phyloP scores from a whole-genome alignment of 2,329 filamentous ascomycete species.

The Colletotrichum sp. region DNA sequence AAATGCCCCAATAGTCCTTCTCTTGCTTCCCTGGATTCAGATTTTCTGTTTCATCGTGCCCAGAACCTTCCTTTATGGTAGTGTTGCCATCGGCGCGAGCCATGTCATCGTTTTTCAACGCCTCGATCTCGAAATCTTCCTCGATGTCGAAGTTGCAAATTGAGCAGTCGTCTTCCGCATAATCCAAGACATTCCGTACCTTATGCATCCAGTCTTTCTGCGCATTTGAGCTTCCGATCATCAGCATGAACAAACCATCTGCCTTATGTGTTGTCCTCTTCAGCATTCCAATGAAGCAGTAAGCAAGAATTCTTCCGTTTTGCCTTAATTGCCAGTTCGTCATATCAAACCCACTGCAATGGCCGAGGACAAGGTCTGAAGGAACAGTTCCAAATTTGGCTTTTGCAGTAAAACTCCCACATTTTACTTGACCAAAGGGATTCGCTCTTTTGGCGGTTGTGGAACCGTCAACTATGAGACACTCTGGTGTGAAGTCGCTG shows the following conservation, averaged over 20 bases:
- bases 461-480: neutral
- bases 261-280: neutral
- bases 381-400: neutral
- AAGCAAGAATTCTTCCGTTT: neutral
- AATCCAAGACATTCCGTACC: neutral
- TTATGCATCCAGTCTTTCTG: neutral
- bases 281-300: neutral
- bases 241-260: neutral
- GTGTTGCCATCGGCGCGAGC: neutral
- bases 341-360: neutral
- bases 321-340: neutral
- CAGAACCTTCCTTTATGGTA: neutral
- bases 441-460: neutral
- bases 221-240: neutral
- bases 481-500: neutral
- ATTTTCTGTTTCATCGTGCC: neutral
- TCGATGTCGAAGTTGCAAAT: neutral
- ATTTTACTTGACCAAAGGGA: neutral
- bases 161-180: neutral
- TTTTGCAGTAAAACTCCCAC: neutral
- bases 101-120: fast-evolving
- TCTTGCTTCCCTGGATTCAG: neutral
- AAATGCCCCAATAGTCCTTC: neutral
- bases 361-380: neutral
- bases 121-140: neutral